Conservation (phyloP, 129 eudicot species). For the Flaveria bidentis region DNA sequence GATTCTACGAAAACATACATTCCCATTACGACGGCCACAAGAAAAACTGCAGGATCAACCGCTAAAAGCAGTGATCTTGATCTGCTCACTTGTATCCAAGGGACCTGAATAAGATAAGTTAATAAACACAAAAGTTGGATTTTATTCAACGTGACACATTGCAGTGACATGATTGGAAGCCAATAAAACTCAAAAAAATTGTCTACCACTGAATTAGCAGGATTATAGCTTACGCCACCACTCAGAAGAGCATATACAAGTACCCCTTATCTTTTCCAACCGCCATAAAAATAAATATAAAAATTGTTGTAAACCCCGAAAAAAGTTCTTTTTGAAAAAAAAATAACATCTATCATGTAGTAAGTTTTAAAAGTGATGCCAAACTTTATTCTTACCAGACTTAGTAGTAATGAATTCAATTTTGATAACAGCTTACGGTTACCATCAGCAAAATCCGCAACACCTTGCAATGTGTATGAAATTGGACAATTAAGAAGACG, state of each 20-base stretch:
- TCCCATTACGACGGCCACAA: conserved; percentile 73
- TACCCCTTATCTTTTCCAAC: neutral
- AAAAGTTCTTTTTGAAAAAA: neutral
- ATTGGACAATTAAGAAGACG: neutral
- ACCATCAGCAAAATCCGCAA: conserved; percentile 66
- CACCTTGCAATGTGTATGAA: conserved; percentile 50
- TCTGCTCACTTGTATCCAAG: conserved; percentile 98
- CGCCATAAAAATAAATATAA: neutral
- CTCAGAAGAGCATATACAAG: conserved; percentile 1
- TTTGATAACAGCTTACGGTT: conserved; percentile 80
- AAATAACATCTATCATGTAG: neutral
- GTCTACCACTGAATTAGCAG: neutral
- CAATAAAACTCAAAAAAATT: neutral
- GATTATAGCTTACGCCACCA: neutral
- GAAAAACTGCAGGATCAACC: conserved; percentile 76
- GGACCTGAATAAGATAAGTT: conserved; percentile 53
- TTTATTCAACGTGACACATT: neutral
- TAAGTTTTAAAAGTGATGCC: conserved; percentile 8
- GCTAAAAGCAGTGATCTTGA: conserved; percentile 84
- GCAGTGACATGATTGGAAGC: neutral
- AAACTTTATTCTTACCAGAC: conserved; percentile 57
- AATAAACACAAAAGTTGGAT: conserved; percentile 23
- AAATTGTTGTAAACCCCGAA: neutral
- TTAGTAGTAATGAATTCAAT: conserved; percentile 63
- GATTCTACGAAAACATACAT: conserved; percentile 49